A percentile compares a stretch with the other conserved stretches of the same genome.
Conservation (phyloP, 208 protist species). For the Acanthamoeba polyphaga region DNA sequence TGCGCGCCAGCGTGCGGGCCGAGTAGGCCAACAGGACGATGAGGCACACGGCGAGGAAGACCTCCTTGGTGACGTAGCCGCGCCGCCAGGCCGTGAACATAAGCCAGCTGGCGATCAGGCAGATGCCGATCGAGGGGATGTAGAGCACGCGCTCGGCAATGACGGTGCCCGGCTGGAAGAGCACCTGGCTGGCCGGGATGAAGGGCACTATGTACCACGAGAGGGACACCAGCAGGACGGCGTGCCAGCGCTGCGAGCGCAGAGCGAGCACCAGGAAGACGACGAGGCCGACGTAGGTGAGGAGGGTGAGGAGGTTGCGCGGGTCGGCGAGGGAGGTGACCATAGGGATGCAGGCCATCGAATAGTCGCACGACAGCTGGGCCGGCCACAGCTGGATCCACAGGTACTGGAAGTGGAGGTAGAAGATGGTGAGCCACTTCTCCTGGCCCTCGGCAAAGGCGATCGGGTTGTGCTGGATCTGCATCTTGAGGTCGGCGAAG, state of each 20-base stretch:
- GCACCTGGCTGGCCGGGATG: constrained; percentile 91
- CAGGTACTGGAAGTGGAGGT: constrained; percentile 92
- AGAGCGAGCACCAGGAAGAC: constrained; percentile 49
- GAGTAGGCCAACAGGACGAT: constrained; percentile 21
- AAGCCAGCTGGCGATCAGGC: constrained; percentile 80
- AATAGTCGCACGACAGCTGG: constrained; percentile 93
- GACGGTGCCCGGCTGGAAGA: constrained; percentile 93
- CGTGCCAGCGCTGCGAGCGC: constrained; percentile 37
- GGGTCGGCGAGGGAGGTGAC: constrained; percentile 86
- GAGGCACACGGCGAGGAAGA: constrained; percentile 45
- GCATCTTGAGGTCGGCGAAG: constrained; percentile 68
- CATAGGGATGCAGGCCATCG: constrained; percentile 92
- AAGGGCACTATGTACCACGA: constrained; percentile 92
- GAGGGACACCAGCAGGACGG: constrained; percentile 59
- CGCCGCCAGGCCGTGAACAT: not conserved
- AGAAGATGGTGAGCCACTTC: constrained; percentile 83
- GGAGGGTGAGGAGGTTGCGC: constrained; percentile 81
- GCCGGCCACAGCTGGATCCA: constrained; percentile 92
- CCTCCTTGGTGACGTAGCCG: constrained; percentile 6
- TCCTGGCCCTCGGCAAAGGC: constrained; percentile 87
- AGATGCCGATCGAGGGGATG: constrained; percentile 90
- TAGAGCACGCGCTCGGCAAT: constrained; percentile 94
- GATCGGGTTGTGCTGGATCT: constrained; percentile 91
- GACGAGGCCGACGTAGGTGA: constrained; percentile 72
- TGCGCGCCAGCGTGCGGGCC: constrained; percentile 52